phyloP scores from a whole-genome alignment of 2,329 filamentous ascomycete species.

The Pestalotiopsis sp. region DNA sequence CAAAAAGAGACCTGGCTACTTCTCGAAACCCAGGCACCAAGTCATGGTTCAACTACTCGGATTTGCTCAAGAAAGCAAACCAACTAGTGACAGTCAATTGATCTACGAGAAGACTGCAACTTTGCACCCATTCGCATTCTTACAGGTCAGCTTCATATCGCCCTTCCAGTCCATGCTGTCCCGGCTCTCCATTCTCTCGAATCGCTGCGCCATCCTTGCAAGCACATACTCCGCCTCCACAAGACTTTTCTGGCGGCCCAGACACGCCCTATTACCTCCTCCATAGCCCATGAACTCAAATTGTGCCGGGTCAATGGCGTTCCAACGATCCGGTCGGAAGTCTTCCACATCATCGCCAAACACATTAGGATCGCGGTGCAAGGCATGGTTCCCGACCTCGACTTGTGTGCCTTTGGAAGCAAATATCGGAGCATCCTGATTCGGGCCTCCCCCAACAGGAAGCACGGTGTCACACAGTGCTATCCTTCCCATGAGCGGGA shows the following conservation, averaged over 20 bases:
- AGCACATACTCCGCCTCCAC: slow-evolving; percentile 12
- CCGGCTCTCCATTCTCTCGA: slow-evolving; percentile 11
- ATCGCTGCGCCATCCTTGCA: slow-evolving; percentile 9
- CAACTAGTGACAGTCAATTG: no score
- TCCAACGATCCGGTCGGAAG: slow-evolving; percentile 17
- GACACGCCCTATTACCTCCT: slow-evolving; percentile 11
- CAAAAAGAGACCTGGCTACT: no score
- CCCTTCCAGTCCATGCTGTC: slow-evolving; percentile 13
- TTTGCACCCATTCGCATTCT: slow-evolving; percentile 16
- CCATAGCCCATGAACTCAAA: slow-evolving; percentile 16
- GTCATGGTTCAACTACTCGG: no score
- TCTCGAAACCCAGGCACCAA: no score
- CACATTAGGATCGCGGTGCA: neutral
- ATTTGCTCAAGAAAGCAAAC: no score
- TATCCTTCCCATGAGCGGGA: slow-evolving; percentile 12
- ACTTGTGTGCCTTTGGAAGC: slow-evolving; percentile 6
- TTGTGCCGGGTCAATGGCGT: slow-evolving; percentile 12
- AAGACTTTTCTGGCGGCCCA: slow-evolving; percentile 13
- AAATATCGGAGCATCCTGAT: slow-evolving; percentile 13
- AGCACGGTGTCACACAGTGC: slow-evolving; percentile 14
- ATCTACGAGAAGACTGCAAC: neutral
- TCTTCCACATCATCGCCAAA: slow-evolving; percentile 7
- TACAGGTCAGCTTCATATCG: slow-evolving; percentile 14
- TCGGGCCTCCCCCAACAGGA: slow-evolving; percentile 9
- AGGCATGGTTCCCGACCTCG: slow-evolving; percentile 7